These are phyloP conservation scores for Hondaea fermentalgiana DNA, from an alignment of 108 stramenopile species.

Conservation along the genomic window DNA sequence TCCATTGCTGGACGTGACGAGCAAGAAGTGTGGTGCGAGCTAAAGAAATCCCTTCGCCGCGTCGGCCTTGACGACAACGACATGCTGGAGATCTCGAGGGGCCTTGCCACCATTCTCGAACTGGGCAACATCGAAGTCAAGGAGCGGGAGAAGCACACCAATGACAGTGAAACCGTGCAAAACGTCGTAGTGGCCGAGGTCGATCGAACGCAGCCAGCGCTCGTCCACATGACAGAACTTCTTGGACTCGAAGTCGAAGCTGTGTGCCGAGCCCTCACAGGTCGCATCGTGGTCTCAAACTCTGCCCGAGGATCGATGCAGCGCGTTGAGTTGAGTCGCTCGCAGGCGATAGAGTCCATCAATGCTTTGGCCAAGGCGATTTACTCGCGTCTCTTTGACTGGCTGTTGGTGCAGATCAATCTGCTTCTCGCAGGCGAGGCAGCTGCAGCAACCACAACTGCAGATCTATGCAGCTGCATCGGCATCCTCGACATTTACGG, in stretches of 20 bases:
- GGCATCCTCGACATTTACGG: conserved; percentile 30
- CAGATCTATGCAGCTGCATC: neutral
- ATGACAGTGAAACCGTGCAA: conserved; percentile 32
- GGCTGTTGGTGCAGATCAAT: conserved; percentile 31
- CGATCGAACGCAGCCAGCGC: neutral
- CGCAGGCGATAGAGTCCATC: conserved; percentile 22
- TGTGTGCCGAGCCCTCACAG: neutral
- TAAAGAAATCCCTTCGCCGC: conserved; percentile 30
- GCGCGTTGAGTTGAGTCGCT: neutral
- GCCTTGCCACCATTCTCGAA: conserved; percentile 29
- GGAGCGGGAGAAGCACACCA: conserved; percentile 19
- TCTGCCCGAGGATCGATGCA: neutral
- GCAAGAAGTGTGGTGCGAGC: conserved; percentile 29
- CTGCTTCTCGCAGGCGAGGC: neutral
- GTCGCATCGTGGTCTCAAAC: neutral
- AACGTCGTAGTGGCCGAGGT: neutral
- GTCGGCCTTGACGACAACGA: neutral
- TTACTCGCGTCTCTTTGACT: conserved; percentile 36
- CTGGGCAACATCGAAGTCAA: conserved; percentile 39
- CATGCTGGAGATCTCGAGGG: neutral
- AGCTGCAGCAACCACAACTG: neutral
- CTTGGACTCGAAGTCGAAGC: neutral
- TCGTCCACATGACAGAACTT: neutral
- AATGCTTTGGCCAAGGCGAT: conserved; percentile 36
- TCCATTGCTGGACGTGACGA: conserved; percentile 24